Evolutionary conservation across 1,284 basidiomycete species (phyloP).

Genomic region (Xerocomus minutiporus): DNA sequence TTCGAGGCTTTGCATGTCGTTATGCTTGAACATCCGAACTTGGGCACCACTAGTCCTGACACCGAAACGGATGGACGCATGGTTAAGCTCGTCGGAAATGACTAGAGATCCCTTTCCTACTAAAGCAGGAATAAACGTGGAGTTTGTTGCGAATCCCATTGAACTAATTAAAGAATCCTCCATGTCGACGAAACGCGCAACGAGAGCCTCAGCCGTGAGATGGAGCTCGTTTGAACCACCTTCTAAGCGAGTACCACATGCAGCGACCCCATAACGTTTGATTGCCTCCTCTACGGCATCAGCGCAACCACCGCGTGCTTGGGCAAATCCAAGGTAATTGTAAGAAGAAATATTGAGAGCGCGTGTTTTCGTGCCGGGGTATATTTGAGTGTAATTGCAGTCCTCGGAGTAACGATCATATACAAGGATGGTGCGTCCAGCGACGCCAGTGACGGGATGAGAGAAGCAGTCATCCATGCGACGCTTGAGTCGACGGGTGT

Average conservation of each 20-base stretch:
- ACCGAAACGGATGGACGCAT: slow-evolving; percentile 93
- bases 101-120: slow-evolving; percentile 90
- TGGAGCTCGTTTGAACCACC: slow-evolving; percentile 86
- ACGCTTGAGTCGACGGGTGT: slow-evolving; percentile 90
- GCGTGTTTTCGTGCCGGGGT: slow-evolving; percentile 80
- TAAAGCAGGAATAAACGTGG: slow-evolving; percentile 89
- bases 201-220: slow-evolving; percentile 76
- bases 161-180: slow-evolving; percentile 89
- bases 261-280: slow-evolving; percentile 74
- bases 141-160: slow-evolving; percentile 99
- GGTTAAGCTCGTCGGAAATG: slow-evolving; percentile 97
- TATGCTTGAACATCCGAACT: slow-evolving; percentile 96
- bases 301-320: slow-evolving; percentile 88
- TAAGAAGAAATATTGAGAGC: slow-evolving; percentile 97
- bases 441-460: slow-evolving; percentile 90
- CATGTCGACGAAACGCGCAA: slow-evolving; percentile 85
- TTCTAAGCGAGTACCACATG: slow-evolving; percentile 77
- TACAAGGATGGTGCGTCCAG: slow-evolving; percentile 87
- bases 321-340: slow-evolving; percentile 99
- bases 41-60: slow-evolving; percentile 86
- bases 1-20: slow-evolving; percentile 87
- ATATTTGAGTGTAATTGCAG: slow-evolving; percentile 75
- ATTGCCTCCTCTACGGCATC: slow-evolving; percentile 87
- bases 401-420: slow-evolving; percentile 85
- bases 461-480: slow-evolving; percentile 97